Percentiles rank a stretch among this genome's conserved stretches.
phyloP scores from a whole-genome alignment of 164 flowering plant genomes.

The Amborella trichopoda region DNA sequence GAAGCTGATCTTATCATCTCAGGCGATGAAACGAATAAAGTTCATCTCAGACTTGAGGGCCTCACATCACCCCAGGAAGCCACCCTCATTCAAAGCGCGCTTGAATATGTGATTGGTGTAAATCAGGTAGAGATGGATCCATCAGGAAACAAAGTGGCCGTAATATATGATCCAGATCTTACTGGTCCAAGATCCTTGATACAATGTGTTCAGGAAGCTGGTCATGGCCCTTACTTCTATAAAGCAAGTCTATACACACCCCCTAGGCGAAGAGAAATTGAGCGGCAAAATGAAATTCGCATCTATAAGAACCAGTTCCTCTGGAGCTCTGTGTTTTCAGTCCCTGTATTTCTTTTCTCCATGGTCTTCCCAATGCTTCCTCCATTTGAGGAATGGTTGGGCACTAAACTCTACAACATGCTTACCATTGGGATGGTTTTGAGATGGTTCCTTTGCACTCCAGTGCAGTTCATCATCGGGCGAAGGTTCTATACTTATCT shows the following conservation, averaged over 20 bases:
- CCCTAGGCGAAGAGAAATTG: conserved; percentile 53
- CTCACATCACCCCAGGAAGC: conserved; percentile 35
- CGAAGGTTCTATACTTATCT: conserved; percentile 35
- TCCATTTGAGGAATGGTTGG: conserved; percentile 78
- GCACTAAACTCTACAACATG: conserved; percentile 50
- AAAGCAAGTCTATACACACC: conserved; percentile 50
- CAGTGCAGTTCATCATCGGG: conserved; percentile 83
- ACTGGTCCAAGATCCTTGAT: conserved; percentile 82
- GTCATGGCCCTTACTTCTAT: conserved; percentile 29
- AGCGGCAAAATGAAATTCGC: conserved; percentile 38
- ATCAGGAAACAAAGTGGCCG: conserved; percentile 31
- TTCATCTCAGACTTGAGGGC: conserved; percentile 60
- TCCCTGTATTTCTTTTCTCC: conserved; percentile 66
- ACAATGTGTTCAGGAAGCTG: conserved; percentile 41
- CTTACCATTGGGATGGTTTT: conserved; percentile 68
- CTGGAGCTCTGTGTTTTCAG: conserved; percentile 70
- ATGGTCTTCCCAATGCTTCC: conserved; percentile 94
- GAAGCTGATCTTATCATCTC: conserved; percentile 70
- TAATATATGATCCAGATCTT: conserved; percentile 61
- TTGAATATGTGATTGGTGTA: conserved; percentile 57
- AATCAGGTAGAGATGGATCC: conserved; percentile 56
- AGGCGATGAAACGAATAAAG: conserved; percentile 61
- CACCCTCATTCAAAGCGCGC: conserved; percentile 23
- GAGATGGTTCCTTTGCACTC: conserved; percentile 82
- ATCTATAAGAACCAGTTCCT: conserved; percentile 52